Percentiles rank a stretch among this genome's conserved stretches.
Evolutionary conservation across 345 rosid species (phyloP).

Genomic region (Jatropha curcas): DNA sequence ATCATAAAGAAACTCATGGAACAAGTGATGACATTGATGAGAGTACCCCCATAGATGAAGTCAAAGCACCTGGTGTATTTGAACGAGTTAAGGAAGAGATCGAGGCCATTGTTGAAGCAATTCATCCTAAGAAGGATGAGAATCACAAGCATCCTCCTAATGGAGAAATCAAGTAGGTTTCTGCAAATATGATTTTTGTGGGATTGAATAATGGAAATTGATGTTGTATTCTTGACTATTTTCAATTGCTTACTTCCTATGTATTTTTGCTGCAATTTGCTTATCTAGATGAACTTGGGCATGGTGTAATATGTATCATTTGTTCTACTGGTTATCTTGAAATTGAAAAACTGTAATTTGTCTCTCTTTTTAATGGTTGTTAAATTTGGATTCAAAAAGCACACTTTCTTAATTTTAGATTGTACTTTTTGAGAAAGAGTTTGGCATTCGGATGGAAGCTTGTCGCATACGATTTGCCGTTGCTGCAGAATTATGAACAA

Average conservation of each 20-base stretch:
- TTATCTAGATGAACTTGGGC: not conserved
- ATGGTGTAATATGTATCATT: not conserved
- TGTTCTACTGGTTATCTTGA: not conserved
- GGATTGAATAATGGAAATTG: not conserved
- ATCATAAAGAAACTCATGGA: constrained; percentile 52
- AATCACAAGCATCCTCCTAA: constrained; percentile 7
- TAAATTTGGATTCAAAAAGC: too few species aligned
- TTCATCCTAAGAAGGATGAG: constrained; percentile 37
- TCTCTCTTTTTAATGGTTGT: not conserved
- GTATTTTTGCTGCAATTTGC: not conserved
- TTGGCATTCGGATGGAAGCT: not conserved
- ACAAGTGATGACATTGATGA: constrained; percentile 54
- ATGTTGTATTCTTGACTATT: constrained; percentile 7
- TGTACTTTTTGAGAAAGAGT: not conserved
- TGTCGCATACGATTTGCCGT: not conserved
- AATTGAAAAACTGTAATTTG: not conserved
- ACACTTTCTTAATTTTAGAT: not conserved
- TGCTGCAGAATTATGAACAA: not conserved
- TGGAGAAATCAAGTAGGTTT: not conserved
- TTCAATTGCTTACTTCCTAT: not conserved
- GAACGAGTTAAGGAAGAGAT: constrained; percentile 51
- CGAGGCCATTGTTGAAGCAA: constrained; percentile 46
- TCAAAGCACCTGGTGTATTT: constrained; percentile 54
- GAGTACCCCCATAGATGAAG: constrained; percentile 40
- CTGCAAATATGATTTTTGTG: not conserved